Evolutionary conservation across 306 rosid species (phyloP).

Genomic region (barrel medic (Medicago truncatula)): DNA sequence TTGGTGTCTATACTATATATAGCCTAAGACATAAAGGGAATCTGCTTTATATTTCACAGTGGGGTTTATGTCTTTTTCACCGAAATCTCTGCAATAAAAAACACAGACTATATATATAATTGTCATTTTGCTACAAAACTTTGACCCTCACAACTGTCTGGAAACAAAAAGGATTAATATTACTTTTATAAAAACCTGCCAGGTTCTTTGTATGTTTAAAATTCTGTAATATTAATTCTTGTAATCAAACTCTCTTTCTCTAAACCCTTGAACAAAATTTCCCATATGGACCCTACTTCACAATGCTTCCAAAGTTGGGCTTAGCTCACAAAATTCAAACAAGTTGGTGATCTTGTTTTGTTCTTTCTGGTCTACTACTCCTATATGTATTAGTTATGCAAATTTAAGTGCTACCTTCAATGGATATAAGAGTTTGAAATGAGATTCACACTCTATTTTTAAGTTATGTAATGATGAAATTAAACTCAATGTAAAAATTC

Average conservation of each 20-base stretch:
- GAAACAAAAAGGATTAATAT: constrained; percentile 59
- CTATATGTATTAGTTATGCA: constrained; percentile 31
- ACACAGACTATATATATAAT: constrained; percentile 45
- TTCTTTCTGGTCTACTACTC: constrained; percentile 40
- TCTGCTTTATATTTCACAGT: constrained; percentile 45
- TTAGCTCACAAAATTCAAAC: constrained; percentile 66
- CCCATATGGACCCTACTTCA: constrained; percentile 58
- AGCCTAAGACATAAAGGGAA: constrained; percentile 58
- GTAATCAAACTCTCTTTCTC: constrained; percentile 25
- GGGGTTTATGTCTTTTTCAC: constrained; percentile 67
- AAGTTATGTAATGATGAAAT: no score
- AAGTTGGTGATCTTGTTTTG: constrained; percentile 62
- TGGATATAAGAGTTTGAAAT: no score
- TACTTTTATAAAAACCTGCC: constrained; percentile 59
- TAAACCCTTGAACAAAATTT: constrained; percentile 25
- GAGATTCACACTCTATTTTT: no score
- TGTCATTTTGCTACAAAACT: constrained; percentile 46
- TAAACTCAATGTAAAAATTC: no score
- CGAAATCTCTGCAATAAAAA: constrained; percentile 68
- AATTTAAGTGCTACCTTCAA: not conserved
- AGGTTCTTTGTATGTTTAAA: constrained; percentile 69
- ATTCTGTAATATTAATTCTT: constrained; percentile 32
- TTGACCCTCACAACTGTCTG: constrained; percentile 65
- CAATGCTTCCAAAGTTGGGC: constrained; percentile 61
- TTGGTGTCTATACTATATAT: constrained; percentile 39